Evolutionary conservation across 2,329 filamentous ascomycete genomes (phyloP).

Genomic region (Cyphellophora attinorum): DNA sequence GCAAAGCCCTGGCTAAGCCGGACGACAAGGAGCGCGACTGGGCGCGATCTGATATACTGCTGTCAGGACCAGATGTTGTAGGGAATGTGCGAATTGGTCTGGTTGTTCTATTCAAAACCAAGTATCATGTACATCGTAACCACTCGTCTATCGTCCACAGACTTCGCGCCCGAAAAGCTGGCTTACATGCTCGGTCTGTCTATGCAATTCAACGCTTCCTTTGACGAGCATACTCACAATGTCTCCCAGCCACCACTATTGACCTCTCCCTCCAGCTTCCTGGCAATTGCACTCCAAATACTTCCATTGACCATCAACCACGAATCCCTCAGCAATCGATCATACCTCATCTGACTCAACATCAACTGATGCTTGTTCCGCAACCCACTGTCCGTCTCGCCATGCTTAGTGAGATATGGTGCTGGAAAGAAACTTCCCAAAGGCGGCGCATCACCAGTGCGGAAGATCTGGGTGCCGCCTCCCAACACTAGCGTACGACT

Average conservation of each 20-base stretch:
- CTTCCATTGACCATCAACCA: conserved; percentile 67
- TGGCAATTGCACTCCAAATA: conserved; percentile 78
- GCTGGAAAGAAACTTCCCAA: conserved; percentile 76
- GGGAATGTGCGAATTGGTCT: no score
- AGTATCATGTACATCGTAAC: no score
- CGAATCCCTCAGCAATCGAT: conserved; percentile 71
- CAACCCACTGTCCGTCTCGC: conserved; percentile 87
- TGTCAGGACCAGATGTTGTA: no score
- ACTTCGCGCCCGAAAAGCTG: no score
- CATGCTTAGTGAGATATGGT: conserved; percentile 91
- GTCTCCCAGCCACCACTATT: conserved; percentile 97
- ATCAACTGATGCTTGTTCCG: conserved; percentile 81
- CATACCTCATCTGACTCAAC: conserved; percentile 88
- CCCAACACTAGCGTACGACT: neutral
- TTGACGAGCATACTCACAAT: conserved; percentile 5
- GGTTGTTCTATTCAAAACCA: no score
- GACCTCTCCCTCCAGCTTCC: conserved; percentile 86
- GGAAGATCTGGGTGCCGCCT: neutral
- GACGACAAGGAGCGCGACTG: no score
- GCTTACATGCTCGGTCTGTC: no score
- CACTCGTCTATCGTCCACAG: no score
- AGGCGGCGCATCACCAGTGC: conserved; percentile 5
- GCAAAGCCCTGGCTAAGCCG: no score
- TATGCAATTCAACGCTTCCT: no score
- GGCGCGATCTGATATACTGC: no score